These are phyloP conservation scores for Pistacia atlantica DNA, from an alignment of 345 rosid genomes.

Conservation along the genomic window DNA sequence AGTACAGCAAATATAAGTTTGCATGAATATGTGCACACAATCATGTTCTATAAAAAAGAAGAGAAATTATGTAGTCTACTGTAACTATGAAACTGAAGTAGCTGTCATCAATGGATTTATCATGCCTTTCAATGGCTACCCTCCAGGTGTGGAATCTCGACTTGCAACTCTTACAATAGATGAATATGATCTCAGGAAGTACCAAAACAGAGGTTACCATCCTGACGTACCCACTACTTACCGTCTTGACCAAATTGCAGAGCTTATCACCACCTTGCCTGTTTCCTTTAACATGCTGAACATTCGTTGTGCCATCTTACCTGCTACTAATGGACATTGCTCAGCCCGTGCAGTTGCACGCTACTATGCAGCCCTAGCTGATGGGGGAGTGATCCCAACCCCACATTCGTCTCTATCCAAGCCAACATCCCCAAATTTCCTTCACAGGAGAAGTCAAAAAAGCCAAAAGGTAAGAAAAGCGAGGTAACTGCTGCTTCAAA, in stretches of 20 bases:
- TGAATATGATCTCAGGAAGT: constrained; percentile 54
- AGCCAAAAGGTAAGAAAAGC: constrained; percentile 35
- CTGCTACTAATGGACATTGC: constrained; percentile 88
- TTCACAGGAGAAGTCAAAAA: constrained; percentile 31
- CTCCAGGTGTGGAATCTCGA: constrained; percentile 90
- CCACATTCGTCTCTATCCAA: constrained; percentile 68
- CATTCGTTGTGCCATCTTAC: constrained; percentile 82
- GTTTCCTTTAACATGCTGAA: constrained; percentile 75
- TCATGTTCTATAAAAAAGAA: not conserved
- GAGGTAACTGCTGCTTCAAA: constrained; percentile 25
- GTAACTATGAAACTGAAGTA: not conserved
- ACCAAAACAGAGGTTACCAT: constrained; percentile 35
- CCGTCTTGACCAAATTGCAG: constrained; percentile 52
- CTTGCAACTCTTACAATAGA: constrained; percentile 76
- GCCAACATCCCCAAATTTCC: constrained; percentile 75
- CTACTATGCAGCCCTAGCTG: constrained; percentile 85
- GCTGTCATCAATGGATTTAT: not conserved
- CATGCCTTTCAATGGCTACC: constrained; percentile 16
- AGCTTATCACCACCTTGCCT: constrained; percentile 44
- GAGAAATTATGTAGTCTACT: not conserved
- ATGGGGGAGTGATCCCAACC: constrained; percentile 73
- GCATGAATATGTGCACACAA: not conserved
- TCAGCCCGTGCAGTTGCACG: constrained; percentile 98
- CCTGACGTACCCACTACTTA: constrained; percentile 71
- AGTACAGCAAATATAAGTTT: not conserved